These are phyloP conservation scores for Yueomyces sp. DNA, from an alignment of 805 yeast genomes.

Conservation along the genomic window DNA sequence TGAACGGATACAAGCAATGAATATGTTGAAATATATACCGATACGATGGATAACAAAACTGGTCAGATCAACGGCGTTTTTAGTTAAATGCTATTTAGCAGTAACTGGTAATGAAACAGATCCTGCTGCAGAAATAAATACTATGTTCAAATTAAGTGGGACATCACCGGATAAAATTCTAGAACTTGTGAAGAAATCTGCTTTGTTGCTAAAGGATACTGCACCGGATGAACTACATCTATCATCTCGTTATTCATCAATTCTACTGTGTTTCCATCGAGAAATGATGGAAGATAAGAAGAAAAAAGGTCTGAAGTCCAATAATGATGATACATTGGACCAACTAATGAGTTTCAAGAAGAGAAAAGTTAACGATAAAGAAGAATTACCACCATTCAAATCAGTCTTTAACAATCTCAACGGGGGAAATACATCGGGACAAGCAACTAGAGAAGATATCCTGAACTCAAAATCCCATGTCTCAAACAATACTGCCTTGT, in stretches of 20 bases:
- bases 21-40: conserved; percentile 65
- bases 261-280: conserved; percentile 60
- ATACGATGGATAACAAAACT: conserved; percentile 84
- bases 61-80: conserved; percentile 78
- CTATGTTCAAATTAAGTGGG: conserved; percentile 44
- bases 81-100: conserved; percentile 72
- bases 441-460: background rate
- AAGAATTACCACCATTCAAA: background rate
- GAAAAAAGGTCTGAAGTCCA: background rate
- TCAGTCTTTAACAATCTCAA: background rate
- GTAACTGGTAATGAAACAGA: conserved; percentile 30
- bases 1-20: conserved; percentile 50
- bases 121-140: conserved; percentile 22
- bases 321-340: background rate
- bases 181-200: conserved; percentile 53
- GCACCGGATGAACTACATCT: conserved; percentile 84
- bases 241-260: conserved; percentile 66
- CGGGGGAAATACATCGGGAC: background rate
- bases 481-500: background rate
- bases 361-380: background rate
- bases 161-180: conserved; percentile 63
- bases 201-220: conserved; percentile 63
- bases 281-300: conserved; percentile 45
- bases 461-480: background rate
- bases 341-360: background rate